A percentile compares a stretch with the other conserved stretches of the same genome.
phyloP scores from a whole-genome alignment of 495 filamentous ascomycete species.

The Cudoniella acicularis region DNA sequence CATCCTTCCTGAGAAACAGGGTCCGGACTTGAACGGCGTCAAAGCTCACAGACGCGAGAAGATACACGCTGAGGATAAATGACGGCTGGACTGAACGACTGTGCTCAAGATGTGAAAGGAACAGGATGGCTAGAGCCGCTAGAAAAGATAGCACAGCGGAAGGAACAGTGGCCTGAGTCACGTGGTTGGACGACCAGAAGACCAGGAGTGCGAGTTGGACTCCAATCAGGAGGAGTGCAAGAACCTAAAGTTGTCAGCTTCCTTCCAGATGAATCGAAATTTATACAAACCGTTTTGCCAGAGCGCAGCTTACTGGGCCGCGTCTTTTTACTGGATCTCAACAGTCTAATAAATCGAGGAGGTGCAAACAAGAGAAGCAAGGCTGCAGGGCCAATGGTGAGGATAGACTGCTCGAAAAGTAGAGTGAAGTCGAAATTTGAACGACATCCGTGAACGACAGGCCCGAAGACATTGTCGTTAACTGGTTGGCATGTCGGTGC shows the following conservation, averaged over 20 bases:
- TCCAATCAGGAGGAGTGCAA: background rate
- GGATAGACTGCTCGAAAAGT: constrained; percentile 50
- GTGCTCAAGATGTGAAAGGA: constrained; percentile 40
- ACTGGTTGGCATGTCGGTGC: background rate
- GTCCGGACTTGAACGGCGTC: constrained; percentile 44
- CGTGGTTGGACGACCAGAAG: constrained; percentile 38
- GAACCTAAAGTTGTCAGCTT: background rate
- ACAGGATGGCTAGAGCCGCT: constrained; percentile 26
- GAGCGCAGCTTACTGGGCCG: background rate
- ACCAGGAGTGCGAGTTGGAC: constrained; percentile 43
- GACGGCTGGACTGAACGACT: constrained; percentile 29
- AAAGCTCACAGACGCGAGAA: constrained; percentile 52
- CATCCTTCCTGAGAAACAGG: constrained; percentile 34
- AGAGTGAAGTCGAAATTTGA: constrained; percentile 51
- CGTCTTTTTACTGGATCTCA: background rate
- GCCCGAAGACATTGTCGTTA: background rate
- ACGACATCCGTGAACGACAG: background rate
- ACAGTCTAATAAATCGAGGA: constrained; percentile 31
- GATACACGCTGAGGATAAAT: constrained; percentile 47
- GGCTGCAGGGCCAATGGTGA: constrained; percentile 36
- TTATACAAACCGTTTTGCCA: background rate
- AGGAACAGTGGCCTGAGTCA: constrained; percentile 14
- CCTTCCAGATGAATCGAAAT: background rate
- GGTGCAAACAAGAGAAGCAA: constrained; percentile 40
- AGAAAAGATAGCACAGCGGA: constrained; percentile 39